Conservation (phyloP, 495 filamentous ascomycete species). For the Symbiotaphrina buchneri region DNA sequence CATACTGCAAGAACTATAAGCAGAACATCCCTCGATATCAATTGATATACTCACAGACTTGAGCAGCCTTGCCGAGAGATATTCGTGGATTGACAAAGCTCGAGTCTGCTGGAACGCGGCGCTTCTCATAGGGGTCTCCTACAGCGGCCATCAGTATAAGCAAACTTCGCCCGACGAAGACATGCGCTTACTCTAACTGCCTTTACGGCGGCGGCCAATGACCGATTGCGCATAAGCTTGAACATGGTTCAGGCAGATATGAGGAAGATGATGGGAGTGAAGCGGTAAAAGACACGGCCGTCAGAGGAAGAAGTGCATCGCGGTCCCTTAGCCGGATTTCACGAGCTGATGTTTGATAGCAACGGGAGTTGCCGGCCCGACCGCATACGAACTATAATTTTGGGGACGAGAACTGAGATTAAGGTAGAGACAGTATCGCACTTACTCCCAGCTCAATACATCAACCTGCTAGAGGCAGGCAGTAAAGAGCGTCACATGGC, state of each 20-base stretch:
- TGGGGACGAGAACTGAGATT: too few species aligned
- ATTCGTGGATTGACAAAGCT: constrained; percentile 89
- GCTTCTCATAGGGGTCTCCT: constrained; percentile 18
- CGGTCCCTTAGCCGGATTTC: too few species aligned
- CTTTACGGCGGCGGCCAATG: constrained; percentile 41
- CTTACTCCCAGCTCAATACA: too few species aligned
- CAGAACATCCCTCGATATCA: background rate
- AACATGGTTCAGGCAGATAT: constrained; percentile 32
- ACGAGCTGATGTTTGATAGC: too few species aligned
- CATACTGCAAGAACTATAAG: constrained; percentile 38
- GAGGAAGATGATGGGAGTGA: too few species aligned
- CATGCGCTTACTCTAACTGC: constrained; percentile 30
- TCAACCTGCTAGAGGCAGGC: too few species aligned
- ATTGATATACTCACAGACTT: constrained; percentile 35
- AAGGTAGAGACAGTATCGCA: too few species aligned
- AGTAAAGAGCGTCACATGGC: too few species aligned
- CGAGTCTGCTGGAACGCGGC: constrained; percentile 49
- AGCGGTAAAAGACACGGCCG: too few species aligned
- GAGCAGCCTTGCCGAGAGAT: constrained; percentile 76
- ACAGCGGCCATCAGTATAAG: background rate
- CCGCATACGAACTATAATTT: too few species aligned
- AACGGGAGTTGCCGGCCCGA: too few species aligned
- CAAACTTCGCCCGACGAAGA: background rate
- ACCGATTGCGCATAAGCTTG: constrained; percentile 45
- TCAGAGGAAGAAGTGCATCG: too few species aligned